phyloP scores from a whole-genome alignment of 805 yeast species.

The Candida alai region DNA sequence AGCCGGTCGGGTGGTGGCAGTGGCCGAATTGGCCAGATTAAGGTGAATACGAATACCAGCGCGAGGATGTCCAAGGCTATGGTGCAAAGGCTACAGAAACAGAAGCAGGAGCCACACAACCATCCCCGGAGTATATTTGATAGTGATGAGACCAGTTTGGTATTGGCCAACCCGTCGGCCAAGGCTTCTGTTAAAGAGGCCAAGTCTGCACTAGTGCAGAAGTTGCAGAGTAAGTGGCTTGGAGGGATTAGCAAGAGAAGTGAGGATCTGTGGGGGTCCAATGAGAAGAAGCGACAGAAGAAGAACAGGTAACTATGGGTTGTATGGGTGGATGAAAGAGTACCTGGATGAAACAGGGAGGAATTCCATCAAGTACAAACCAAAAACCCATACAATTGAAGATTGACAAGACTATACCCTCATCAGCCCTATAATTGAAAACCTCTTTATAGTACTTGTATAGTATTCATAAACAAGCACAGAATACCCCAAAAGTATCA shows the following conservation, averaged over 20 bases:
- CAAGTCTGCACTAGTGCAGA: background rate
- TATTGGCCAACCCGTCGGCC: slow-evolving; percentile 10
- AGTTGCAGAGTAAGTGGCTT: slow-evolving; percentile 18
- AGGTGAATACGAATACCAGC: slow-evolving; percentile 43
- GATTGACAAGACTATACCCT: too few relatives aligned
- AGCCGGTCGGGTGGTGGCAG: slow-evolving; percentile 29
- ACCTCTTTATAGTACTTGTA: too few relatives aligned
- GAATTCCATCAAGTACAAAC: too few relatives aligned
- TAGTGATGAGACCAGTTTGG: slow-evolving; percentile 15
- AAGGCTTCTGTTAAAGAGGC: background rate
- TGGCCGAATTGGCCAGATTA: slow-evolving; percentile 21
- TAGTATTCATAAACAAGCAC: too few relatives aligned
- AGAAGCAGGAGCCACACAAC: slow-evolving; percentile 3
- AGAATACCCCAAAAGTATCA: too few relatives aligned
- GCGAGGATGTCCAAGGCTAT: slow-evolving; percentile 62
- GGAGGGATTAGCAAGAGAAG: slow-evolving; percentile 17
- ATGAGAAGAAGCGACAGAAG: background rate
- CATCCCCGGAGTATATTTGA: slow-evolving; percentile 6
- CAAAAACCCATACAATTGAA: too few relatives aligned
- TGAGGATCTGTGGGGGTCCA: background rate
- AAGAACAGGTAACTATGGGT: background rate
- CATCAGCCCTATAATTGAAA: too few relatives aligned
- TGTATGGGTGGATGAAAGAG: background rate
- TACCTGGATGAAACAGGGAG: too few relatives aligned
- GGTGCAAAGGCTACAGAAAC: slow-evolving; percentile 42